A percentile compares a stretch with the other conserved stretches of the same genome.
These are phyloP conservation scores for Casuarina glauca DNA, from an alignment of 306 rosid species.

Conservation along the genomic window DNA sequence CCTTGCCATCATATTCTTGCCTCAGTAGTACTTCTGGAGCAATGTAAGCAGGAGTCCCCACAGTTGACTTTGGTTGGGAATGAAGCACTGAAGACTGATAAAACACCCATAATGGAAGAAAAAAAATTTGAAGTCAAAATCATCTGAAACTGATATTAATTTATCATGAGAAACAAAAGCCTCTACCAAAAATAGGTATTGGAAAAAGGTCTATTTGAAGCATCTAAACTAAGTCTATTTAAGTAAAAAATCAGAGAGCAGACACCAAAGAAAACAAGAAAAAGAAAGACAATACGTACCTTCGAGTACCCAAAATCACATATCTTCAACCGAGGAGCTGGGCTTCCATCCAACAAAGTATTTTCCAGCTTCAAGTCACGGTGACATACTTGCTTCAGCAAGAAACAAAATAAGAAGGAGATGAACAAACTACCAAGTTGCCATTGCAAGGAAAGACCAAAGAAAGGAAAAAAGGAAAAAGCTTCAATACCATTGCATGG, in stretches of 20 bases:
- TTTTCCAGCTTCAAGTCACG: constrained; percentile 95
- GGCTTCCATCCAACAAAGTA: constrained; percentile 90
- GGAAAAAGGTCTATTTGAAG: background rate
- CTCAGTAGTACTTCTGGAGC: constrained; percentile 90
- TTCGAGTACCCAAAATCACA: constrained; percentile 98
- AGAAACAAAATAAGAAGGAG: constrained; percentile 22
- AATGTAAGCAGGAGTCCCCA: constrained; percentile 97
- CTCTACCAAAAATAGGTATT: background rate
- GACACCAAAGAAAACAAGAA: constrained; percentile 8
- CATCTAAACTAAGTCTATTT: constrained; percentile 1
- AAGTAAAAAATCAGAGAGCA: constrained; percentile 12
- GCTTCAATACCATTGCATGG: constrained; percentile 78
- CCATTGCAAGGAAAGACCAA: constrained; percentile 9
- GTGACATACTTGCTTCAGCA: constrained; percentile 91
- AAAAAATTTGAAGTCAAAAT: constrained; percentile 5
- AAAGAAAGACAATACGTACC: constrained; percentile 40
- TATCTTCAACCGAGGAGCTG: constrained; percentile 83
- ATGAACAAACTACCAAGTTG: background rate
- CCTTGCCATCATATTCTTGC: constrained; percentile 97
- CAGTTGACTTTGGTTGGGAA: constrained; percentile 96
- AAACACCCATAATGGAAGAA: constrained; percentile 20
- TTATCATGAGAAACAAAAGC: constrained; percentile 4
- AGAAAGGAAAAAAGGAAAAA: background rate
- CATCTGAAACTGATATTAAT: constrained; percentile 1
- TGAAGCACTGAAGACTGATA: constrained; percentile 87